Conservation (phyloP, 768 basidiomycete genomes). For the Amylocystis lapponica region DNA sequence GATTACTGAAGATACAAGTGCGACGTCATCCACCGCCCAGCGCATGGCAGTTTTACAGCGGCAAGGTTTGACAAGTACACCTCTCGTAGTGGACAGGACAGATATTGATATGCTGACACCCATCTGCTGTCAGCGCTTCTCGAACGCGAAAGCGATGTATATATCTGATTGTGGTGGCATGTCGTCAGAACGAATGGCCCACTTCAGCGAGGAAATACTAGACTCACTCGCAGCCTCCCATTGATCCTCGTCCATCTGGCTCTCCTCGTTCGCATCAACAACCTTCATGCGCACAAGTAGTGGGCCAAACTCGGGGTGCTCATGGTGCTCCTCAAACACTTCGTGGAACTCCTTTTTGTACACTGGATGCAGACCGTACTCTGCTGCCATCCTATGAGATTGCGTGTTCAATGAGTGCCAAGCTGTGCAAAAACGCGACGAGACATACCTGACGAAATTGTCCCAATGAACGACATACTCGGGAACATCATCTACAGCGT, state of each 20-base stretch:
- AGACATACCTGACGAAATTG: constrained; percentile 73
- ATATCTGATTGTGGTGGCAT: no score
- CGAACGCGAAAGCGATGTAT: constrained; percentile 90
- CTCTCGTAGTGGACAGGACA: no score
- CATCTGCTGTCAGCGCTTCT: constrained; percentile 43
- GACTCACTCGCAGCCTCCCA: constrained; percentile 98
- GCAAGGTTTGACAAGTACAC: no score
- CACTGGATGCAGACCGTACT: constrained; percentile 66
- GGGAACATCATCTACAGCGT: constrained; percentile 95
- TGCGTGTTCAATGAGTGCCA: background rate
- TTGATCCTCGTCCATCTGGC: constrained; percentile 90
- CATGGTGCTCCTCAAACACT: constrained; percentile 76
- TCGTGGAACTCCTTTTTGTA: constrained; percentile 92
- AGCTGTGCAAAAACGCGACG: background rate
- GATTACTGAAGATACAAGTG: background rate
- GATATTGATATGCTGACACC: no score
- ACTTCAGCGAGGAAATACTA: background rate
- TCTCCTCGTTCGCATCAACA: constrained; percentile 78
- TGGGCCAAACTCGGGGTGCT: constrained; percentile 74
- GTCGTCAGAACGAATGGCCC: background rate
- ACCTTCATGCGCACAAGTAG: constrained; percentile 90
- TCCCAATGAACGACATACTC: constrained; percentile 98
- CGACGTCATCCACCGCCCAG: no score
- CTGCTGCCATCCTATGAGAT: constrained; percentile 70
- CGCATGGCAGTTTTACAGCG: no score